These are phyloP conservation scores for Canavalia ensiformis DNA, from an alignment of 306 rosid genomes.

Conservation along the genomic window DNA sequence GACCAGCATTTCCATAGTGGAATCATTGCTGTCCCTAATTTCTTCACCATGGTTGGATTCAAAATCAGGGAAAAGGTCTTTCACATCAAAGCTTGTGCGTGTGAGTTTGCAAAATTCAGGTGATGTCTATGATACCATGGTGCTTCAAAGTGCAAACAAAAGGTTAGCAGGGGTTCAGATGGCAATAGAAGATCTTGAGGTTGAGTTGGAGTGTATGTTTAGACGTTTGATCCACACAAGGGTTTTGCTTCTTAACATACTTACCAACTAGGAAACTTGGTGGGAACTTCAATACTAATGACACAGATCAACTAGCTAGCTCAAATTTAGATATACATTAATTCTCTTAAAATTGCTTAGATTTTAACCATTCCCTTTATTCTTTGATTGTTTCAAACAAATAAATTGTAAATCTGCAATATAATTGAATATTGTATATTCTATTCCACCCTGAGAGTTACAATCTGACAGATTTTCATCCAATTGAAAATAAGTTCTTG, in stretches of 20 bases:
- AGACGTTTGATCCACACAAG: conserved; percentile 76
- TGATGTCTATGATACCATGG: conserved; percentile 55
- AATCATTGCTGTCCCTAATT: conserved; percentile 62
- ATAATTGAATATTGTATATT: not conserved
- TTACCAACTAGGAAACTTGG: conserved; percentile 48
- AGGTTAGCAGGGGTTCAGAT: conserved; percentile 65
- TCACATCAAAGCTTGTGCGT: conserved; percentile 53
- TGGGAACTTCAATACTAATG: not conserved
- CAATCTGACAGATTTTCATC: not conserved
- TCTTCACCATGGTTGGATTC: conserved; percentile 64
- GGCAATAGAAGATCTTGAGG: conserved; percentile 65
- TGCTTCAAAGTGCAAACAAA: conserved; percentile 63
- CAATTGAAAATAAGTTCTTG: not conserved
- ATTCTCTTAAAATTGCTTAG: not conserved
- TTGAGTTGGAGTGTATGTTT: conserved; percentile 65
- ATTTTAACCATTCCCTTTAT: conserved; percentile 34
- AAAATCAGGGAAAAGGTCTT: conserved; percentile 47
- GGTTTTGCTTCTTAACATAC: conserved; percentile 71
- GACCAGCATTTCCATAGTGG: conserved; percentile 62
- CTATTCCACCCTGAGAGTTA: not conserved
- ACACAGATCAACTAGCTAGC: not conserved
- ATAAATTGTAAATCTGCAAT: not conserved
- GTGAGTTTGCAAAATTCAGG: conserved; percentile 31
- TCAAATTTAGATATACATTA: conserved; percentile 28
- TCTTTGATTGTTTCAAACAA: conserved; percentile 41